Percentiles rank a stretch among this genome's conserved stretches.
Conservation (phyloP, 345 rosid species). For the Hypericum androsaemum region DNA sequence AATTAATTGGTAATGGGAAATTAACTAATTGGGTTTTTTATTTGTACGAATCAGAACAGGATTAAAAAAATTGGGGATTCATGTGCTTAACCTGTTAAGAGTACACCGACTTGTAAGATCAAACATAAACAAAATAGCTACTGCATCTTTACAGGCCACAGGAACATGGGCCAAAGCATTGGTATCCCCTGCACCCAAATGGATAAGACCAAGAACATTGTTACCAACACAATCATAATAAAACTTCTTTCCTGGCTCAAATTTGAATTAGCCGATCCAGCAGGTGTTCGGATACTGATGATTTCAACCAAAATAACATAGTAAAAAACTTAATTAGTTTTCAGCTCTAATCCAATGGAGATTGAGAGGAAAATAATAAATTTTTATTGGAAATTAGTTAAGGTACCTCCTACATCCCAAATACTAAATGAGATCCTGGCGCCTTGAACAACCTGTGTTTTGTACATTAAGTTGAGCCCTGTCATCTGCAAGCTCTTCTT, state of each 20-base stretch:
- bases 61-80: not conserved
- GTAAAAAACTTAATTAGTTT: not conserved
- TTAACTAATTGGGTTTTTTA: too few relatives aligned
- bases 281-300: too few relatives aligned
- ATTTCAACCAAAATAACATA: too few relatives aligned
- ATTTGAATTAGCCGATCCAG: too few relatives aligned
- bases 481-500: conserved; percentile 53
- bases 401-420: conserved; percentile 92
- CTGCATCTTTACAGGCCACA: conserved; percentile 93
- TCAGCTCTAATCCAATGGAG: not conserved
- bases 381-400: not conserved
- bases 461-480: conserved; percentile 80
- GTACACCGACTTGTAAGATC: conserved; percentile 96
- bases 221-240: too few relatives aligned
- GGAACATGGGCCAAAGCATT: conserved; percentile 71
- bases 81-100: conserved; percentile 51
- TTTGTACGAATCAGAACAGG: too few relatives aligned
- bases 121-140: conserved; percentile 92
- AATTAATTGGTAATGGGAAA: not conserved
- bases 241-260: too few relatives aligned
- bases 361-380: not conserved
- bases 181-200: conserved; percentile 40
- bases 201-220: not conserved
- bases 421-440: conserved; percentile 78
- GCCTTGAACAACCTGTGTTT: conserved; percentile 71